Percentiles rank a stretch among this genome's conserved stretches.
These are phyloP conservation scores for Sugiyamaella boreocaroliniensis DNA, from an alignment of 805 yeast genomes.

Conservation along the genomic window DNA sequence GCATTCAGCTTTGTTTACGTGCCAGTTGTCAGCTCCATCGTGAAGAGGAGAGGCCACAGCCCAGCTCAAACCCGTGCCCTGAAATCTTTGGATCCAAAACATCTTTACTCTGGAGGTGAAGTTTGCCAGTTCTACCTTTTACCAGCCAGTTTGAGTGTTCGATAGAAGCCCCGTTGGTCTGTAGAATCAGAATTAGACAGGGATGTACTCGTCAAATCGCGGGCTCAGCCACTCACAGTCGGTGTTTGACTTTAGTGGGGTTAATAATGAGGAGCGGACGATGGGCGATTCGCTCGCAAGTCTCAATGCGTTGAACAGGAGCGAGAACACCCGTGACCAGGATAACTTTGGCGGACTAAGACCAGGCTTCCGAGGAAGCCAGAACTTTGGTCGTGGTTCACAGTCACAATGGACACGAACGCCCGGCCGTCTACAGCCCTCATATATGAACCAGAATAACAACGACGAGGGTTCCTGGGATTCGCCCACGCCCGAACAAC, in stretches of 20 bases:
- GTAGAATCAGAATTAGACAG: too few relatives aligned
- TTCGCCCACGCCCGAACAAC: background rate
- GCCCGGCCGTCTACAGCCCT: background rate
- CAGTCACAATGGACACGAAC: conserved; percentile 2
- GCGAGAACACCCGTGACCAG: background rate
- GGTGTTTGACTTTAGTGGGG: conserved; percentile 6
- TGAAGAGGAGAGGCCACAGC: background rate
- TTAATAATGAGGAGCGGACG: background rate
- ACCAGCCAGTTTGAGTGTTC: too few relatives aligned
- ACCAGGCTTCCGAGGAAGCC: background rate
- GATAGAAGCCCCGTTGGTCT: too few relatives aligned
- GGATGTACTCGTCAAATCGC: background rate
- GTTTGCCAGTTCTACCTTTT: too few relatives aligned
- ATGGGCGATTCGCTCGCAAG: background rate
- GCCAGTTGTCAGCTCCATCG: background rate
- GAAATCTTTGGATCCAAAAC: background rate
- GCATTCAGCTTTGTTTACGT: too few relatives aligned
- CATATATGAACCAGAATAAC: conserved; percentile 1
- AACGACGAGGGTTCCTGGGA: background rate
- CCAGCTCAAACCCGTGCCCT: background rate
- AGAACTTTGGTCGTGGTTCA: background rate
- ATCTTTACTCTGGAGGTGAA: background rate
- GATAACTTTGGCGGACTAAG: background rate
- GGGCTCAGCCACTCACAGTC: conserved; percentile 11
- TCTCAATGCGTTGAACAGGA: background rate